phyloP scores from a whole-genome alignment of 257 asterid genomes.

The Petrea volubilis region DNA sequence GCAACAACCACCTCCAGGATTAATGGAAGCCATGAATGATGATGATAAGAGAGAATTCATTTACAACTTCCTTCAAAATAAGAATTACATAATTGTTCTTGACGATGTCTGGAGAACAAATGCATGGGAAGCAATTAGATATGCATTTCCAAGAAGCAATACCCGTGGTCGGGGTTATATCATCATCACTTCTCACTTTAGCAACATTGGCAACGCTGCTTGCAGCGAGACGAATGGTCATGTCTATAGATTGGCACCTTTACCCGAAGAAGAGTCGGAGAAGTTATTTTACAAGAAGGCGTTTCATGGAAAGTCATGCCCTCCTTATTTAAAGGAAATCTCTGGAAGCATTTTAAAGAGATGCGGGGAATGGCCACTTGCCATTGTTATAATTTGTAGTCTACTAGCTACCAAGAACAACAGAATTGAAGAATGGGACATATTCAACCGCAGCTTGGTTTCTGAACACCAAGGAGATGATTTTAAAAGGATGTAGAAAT shows the following conservation, averaged over 20 bases:
- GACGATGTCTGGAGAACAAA: conserved; percentile 33
- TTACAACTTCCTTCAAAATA: background rate
- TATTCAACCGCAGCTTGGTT: conserved; percentile 21
- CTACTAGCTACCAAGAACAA: background rate
- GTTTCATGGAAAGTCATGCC: conserved; percentile 18
- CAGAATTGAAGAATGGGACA: conserved; percentile 9
- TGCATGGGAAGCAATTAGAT: background rate
- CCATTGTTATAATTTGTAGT: background rate
- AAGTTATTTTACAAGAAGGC: conserved; percentile 14
- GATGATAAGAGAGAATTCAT: background rate
- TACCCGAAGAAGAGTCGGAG: background rate
- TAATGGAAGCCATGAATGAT: background rate
- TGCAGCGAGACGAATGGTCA: conserved; percentile 7
- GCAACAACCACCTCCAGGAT: background rate
- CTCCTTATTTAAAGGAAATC: background rate
- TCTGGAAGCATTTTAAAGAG: background rate
- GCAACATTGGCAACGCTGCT: background rate
- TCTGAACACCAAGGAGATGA: conserved; percentile 20
- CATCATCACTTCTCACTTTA: background rate
- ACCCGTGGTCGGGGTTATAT: background rate
- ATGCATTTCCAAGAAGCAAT: background rate
- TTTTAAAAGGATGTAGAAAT: background rate
- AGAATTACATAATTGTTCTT: conserved; percentile 30
- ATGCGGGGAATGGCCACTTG: background rate
- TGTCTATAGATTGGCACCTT: conserved; percentile 6